Evolutionary conservation across 1,284 basidiomycete genomes (phyloP).

Genomic region (Phylloporus sp.): DNA sequence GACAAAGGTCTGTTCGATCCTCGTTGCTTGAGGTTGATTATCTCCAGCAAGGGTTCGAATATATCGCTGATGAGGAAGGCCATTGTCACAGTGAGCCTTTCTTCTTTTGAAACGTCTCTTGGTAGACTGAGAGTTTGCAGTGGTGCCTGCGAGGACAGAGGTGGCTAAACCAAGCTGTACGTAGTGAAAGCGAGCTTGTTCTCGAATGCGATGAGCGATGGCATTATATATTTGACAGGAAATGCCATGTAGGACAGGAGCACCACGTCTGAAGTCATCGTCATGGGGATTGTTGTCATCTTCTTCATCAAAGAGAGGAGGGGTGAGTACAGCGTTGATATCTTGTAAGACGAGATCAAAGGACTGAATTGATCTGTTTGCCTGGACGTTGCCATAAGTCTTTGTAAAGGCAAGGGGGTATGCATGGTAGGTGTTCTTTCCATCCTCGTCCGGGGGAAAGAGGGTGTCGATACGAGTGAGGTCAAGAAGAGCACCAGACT

Average conservation of each 20-base stretch:
- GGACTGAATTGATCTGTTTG: not conserved
- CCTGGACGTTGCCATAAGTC: slow-evolving; percentile 1
- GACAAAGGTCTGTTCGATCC: slow-evolving; percentile 10
- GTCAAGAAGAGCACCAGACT: slow-evolving; percentile 6
- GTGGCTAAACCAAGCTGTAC: slow-evolving; percentile 15
- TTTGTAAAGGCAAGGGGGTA: slow-evolving; percentile 19
- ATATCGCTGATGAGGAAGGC: slow-evolving; percentile 7
- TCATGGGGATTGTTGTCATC: not conserved
- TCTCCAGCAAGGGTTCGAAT: not conserved
- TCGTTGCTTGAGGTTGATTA: slow-evolving; percentile 5
- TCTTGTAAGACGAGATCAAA: not conserved
- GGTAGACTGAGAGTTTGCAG: rapidly evolving
- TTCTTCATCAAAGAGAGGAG: not conserved
- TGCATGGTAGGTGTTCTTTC: not conserved
- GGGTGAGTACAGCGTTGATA: not conserved
- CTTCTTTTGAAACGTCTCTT: not conserved
- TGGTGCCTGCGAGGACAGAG: not conserved
- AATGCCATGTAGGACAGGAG: not conserved
- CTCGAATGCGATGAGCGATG: not conserved
- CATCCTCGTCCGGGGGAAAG: not conserved
- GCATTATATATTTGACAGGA: slow-evolving; percentile 10
- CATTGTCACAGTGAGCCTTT: not conserved
- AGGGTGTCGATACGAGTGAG: not conserved
- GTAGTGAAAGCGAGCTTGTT: slow-evolving; percentile 12
- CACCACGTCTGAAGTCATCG: not conserved